Evolutionary conservation across 2,329 filamentous ascomycete genomes (phyloP), one percentile per base, ranked within the genome.

Genomic region (Ascosphaera apis): DNA sequence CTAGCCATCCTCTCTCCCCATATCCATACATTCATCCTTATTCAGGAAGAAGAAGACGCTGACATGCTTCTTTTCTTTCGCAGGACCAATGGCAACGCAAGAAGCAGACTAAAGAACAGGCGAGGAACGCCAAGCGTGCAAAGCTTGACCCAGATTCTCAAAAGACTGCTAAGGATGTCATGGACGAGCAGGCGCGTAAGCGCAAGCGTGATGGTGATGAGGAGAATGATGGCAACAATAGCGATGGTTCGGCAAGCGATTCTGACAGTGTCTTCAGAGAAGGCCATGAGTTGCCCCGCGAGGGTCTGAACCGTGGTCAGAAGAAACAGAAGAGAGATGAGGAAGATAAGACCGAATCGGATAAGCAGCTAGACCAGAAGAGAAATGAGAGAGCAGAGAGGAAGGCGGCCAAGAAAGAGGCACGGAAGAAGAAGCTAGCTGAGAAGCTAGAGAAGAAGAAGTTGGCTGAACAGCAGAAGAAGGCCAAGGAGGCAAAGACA

Each of bases 61-160:
- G 35, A 28, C 34, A 37, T 12, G 40, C 31, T 31, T 13, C 37
- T 40, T 37, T 30, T 40, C 32, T 41, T 37, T 35, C 44, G 42
- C 49, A 91, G 82, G 78, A 88, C 48, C 82, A 93, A 74, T 91
- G 83, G 82, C 73, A 75, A 54, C 76, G 76, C 51, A 91, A 88
- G 60, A 95, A 95, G 63, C 84, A 95, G 60, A 86, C 82, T 35
- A 92, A 91, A 53, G 78, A 82, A 54, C 69, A 92, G 55, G 80
- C 80, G 40, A 71, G 72, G 42, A 74, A 77, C 45, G 79, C 82
- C 38, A 83, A 83, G 59, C 69, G 76, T 51, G 81, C 78, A 40
- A 95, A 93, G 60, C 67, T 95, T 30, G 81, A 95, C 48, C 84
- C 88, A 17, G 81, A 86, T 44, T 83, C 82, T 49, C 74, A 76